Percentiles rank a stretch among this genome's conserved stretches.
These are phyloP conservation scores for Apiospora malaysiana DNA, from an alignment of 2,329 filamentous ascomycete species.

Conservation along the genomic window DNA sequence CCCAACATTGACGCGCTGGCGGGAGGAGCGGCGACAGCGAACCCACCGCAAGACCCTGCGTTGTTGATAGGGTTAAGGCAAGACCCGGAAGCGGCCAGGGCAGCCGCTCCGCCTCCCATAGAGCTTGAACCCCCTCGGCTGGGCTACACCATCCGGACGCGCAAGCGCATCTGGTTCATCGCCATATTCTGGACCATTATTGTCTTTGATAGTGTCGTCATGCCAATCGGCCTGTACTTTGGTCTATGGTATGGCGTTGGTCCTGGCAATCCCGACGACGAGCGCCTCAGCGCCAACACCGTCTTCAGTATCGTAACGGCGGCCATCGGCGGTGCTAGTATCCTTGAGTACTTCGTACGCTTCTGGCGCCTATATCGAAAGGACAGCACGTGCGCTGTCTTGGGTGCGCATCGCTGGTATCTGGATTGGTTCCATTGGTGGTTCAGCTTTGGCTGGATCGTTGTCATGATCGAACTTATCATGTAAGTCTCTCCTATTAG, in stretches of 20 bases:
- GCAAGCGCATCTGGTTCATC: constrained; percentile 55
- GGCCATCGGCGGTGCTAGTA: constrained; percentile 55
- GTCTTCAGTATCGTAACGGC: constrained; percentile 59
- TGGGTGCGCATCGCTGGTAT: constrained; percentile 38
- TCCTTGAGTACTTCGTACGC: constrained; percentile 57
- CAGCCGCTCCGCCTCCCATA: constrained; percentile 10
- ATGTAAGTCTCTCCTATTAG: constrained; percentile 37
- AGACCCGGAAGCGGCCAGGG: neutral
- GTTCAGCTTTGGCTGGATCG: constrained; percentile 57
- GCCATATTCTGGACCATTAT: constrained; percentile 65
- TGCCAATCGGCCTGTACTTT: constrained; percentile 66
- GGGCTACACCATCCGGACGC: constrained; percentile 28
- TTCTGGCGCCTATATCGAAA: constrained; percentile 60
- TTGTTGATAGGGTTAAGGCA: neutral
- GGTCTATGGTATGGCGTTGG: constrained; percentile 58
- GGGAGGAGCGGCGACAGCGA: neutral
- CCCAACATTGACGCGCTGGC: neutral
- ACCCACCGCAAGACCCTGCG: neutral
- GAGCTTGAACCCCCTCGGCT: constrained; percentile 27
- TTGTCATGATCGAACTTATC: constrained; percentile 62
- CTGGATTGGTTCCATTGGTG: constrained; percentile 65
- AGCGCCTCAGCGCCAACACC: constrained; percentile 25
- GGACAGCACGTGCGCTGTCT: constrained; percentile 53
- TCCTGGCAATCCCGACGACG: constrained; percentile 41
- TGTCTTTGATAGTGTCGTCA: constrained; percentile 61